Evolutionary conservation across 331 rosid species (phyloP), one percentile per base, ranked within the genome.

Genomic region (Stylosanthes scabra): DNA sequence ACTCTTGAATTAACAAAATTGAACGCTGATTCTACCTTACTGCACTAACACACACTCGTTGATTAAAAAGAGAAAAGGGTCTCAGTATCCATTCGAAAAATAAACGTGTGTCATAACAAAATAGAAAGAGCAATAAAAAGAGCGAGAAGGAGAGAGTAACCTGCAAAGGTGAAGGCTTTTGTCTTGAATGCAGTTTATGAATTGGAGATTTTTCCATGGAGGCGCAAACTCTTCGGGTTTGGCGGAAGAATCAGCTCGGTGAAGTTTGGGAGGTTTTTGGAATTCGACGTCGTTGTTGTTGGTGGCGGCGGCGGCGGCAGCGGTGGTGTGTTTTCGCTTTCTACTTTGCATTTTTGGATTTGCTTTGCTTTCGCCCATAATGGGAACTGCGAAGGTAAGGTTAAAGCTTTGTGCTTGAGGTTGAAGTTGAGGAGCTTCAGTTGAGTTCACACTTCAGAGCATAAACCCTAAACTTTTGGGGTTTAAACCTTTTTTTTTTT

Each of bases 1-100:
- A 63, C 79, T 45, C 79, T 83, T 1, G 80, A 80, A 44, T 28
- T 75, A 72, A 94, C 91, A 82, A 88, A 94, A 66, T 60, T 70
- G 80, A 81, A 89, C 29, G 92, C 96, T 65, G 81, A 77, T 50
- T 84, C 82, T 59, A 94, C 88, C 78, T 94, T 94, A 78, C 99
- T 94, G 93, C 95, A 86, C 49, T 74, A 63, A 66, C 78, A 84
- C 78, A 56, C 10, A 56, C 47, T 68, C 66, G 3, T 62, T 31
- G 68, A 46, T 9, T 9, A 46, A 50, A 50, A 12, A 50, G 8
- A 4, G 8, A 57, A 15, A 57, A 34, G 52, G 12, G 41, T 20
- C 8, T 59, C 65, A 59, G 42, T 29, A 2, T 6, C 34, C 64
- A n/a, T 62, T 59, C 56, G 44, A 39, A 72, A 54, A 20, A 20